Percentiles rank a stretch among this genome's conserved stretches.
These are phyloP conservation scores for Plasmodium chabaudi DNA, from an alignment of 169 alveolate species.

Conservation along the genomic window DNA sequence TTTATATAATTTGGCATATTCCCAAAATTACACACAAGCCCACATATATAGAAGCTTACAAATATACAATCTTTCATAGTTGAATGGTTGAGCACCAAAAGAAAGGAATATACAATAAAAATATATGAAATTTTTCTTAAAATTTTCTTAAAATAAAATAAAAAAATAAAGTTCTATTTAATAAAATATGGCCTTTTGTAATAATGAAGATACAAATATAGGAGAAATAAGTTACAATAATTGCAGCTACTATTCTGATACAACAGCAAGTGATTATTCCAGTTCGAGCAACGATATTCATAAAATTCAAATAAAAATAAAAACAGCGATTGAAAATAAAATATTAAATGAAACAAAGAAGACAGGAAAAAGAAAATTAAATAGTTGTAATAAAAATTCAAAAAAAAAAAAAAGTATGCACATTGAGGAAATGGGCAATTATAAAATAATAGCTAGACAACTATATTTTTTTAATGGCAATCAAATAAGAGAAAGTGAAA, in stretches of 20 bases:
- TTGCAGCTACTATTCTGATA: constrained; percentile 23
- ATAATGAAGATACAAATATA: constrained; percentile 1
- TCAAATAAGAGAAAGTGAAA: background rate
- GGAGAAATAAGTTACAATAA: constrained; percentile 11
- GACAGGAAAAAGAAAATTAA: constrained; percentile 41
- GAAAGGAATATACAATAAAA: constrained; percentile 3
- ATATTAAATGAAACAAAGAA: constrained; percentile 53
- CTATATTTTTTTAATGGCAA: constrained; percentile 14
- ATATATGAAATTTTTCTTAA: background rate
- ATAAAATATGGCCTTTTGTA: constrained; percentile 8
- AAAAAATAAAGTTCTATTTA: background rate
- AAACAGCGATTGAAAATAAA: constrained; percentile 51
- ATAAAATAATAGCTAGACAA: constrained; percentile 20
- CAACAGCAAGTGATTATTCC: constrained; percentile 33
- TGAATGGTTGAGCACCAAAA: background rate
- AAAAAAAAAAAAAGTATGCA: constrained; percentile 40
- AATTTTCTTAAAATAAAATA: too few species aligned
- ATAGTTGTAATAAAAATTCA: constrained; percentile 26
- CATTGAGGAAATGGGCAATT: constrained; percentile 16
- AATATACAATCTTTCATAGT: background rate
- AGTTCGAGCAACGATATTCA: constrained; percentile 16
- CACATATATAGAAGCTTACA: background rate
- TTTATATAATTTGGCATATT: too few species aligned
- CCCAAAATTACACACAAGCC: background rate
- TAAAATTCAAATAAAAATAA: constrained; percentile 49